Percentiles rank a stretch among this genome's conserved stretches.
Evolutionary conservation across 2,329 filamentous ascomycete genomes (phyloP).

Genomic region (Keithomyces neogunnii): DNA sequence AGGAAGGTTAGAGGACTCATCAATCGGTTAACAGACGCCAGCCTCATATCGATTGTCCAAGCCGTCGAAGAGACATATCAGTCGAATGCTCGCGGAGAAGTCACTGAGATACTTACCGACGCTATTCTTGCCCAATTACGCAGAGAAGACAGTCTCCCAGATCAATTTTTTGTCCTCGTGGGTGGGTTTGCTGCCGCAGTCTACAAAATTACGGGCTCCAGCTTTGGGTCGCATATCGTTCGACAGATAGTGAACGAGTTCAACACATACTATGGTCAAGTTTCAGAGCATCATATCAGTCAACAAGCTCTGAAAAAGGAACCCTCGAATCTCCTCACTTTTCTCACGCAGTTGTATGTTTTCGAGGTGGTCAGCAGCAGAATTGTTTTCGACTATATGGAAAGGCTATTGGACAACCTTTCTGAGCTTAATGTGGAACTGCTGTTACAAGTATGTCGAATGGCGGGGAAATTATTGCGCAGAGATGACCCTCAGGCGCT

Average conservation of each 20-base stretch:
- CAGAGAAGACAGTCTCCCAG: slow-evolving; percentile 68
- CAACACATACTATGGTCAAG: slow-evolving; percentile 50
- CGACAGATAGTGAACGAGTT: slow-evolving; percentile 72
- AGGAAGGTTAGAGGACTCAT: slow-evolving; percentile 81
- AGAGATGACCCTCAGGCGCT: slow-evolving; percentile 82
- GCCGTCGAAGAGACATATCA: slow-evolving; percentile 80
- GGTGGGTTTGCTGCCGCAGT: slow-evolving; percentile 83
- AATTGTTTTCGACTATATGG: slow-evolving; percentile 86
- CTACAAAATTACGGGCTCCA: slow-evolving; percentile 79
- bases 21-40: slow-evolving; percentile 88
- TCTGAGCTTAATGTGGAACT: slow-evolving; percentile 85
- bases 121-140: slow-evolving; percentile 71
- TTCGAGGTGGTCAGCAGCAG: slow-evolving; percentile 80
- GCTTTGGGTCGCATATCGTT: slow-evolving; percentile 81
- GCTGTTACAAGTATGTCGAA: slow-evolving; percentile 73
- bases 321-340: slow-evolving; percentile 65
- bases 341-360: slow-evolving; percentile 82
- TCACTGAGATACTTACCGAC: slow-evolving; percentile 72
- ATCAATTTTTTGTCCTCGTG: slow-evolving; percentile 84
- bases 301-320: slow-evolving; percentile 24
- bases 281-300: slow-evolving; percentile 32
- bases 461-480: slow-evolving; percentile 72
- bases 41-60: slow-evolving; percentile 72
- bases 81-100: slow-evolving; percentile 76
- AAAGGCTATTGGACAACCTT: slow-evolving; percentile 63